Conservation (phyloP, 768 basidiomycete species). For the Lyophyllum semitale region DNA sequence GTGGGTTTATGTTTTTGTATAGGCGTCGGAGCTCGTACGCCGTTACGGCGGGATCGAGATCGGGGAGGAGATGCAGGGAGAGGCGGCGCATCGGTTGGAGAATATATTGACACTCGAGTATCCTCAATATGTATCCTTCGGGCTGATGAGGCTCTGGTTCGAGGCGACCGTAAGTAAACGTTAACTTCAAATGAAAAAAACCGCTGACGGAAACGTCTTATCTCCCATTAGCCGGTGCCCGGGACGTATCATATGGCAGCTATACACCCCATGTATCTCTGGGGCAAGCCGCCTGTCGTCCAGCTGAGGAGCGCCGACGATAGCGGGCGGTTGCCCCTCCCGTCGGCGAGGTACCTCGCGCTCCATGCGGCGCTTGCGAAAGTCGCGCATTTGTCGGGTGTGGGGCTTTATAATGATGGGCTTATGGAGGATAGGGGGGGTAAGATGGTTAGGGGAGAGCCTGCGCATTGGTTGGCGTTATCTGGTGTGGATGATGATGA, state of each 20-base stretch:
- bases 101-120: neutral
- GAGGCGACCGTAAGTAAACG: too few species aligned
- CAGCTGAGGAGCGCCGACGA: too few species aligned
- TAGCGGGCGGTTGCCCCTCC: neutral
- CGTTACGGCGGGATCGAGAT: neutral
- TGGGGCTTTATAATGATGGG: neutral
- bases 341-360: neutral
- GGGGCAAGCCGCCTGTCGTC: neutral
- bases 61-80: neutral
- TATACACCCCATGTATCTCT: neutral
- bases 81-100: neutral
- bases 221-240: neutral
- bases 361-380: neutral
- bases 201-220: too few species aligned
- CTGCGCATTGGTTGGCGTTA: too few species aligned
- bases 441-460: too few species aligned
- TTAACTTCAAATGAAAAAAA: too few species aligned
- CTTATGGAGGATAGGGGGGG: neutral
- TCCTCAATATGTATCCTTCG: too few species aligned
- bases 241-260: neutral
- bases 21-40: too few species aligned
- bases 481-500: too few species aligned
- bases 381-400: neutral
- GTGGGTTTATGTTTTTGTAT: too few species aligned
- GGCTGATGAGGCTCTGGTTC: too few species aligned